Evolutionary conservation across 2,329 filamentous ascomycete genomes (phyloP).

Genomic region (Magnaporthiopsis incrustans): DNA sequence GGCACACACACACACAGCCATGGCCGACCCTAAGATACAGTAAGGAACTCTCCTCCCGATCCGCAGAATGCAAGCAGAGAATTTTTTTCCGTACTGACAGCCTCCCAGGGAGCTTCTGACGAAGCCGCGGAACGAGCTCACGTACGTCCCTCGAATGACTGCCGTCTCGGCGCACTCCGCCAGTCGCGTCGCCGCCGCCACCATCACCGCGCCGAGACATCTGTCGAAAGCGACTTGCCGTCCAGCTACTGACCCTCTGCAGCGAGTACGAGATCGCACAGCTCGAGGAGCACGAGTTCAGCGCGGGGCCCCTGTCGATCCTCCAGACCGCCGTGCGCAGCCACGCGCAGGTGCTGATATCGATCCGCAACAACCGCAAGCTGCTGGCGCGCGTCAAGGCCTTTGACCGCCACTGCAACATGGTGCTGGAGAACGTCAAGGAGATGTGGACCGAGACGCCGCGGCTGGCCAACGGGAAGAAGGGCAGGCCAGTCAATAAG

Average conservation of each 20-base stretch:
- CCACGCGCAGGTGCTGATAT: conserved; percentile 93
- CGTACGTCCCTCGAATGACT: conserved; percentile 50
- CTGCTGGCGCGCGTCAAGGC: conserved; percentile 95
- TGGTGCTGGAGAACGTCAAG: conserved; percentile 87
- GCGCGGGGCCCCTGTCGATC: conserved; percentile 62
- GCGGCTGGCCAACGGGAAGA: conserved; percentile 72
- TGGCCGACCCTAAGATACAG: conserved; percentile 68
- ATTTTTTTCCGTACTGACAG: background rate
- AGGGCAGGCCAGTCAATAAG: conserved; percentile 89
- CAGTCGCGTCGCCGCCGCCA: background rate
- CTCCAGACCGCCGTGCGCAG: conserved; percentile 93
- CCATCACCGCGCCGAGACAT: background rate
- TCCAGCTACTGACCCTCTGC: conserved; percentile 9
- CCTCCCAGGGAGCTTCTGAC: conserved; percentile 71
- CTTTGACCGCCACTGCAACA: conserved; percentile 98
- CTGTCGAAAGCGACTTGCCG: conserved; percentile 12
- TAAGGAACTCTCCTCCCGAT: conserved; percentile 28
- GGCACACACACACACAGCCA: conserved; percentile 24
- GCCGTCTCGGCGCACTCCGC: background rate
- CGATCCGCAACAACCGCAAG: conserved; percentile 97
- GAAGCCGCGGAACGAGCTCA: conserved; percentile 85
- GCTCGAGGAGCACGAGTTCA: conserved; percentile 50
- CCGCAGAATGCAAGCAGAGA: conserved; percentile 21
- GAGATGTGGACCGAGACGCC: conserved; percentile 99
- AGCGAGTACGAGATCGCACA: conserved; percentile 89